These are phyloP conservation scores for Caryopteris hybrid DNA, from an alignment of 305 asterid genomes.

Conservation along the genomic window DNA sequence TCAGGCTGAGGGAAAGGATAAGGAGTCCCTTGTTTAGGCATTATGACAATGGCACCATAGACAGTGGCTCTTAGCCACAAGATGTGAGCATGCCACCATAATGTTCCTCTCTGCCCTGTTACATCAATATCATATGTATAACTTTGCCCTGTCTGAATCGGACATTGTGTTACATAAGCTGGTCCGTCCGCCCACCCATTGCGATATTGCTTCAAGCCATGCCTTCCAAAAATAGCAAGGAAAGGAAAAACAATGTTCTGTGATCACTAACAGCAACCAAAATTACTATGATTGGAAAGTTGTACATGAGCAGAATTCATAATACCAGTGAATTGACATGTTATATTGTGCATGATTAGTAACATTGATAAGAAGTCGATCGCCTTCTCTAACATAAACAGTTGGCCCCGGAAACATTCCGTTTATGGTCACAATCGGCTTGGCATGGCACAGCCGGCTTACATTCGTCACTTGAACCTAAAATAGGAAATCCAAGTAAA, in stretches of 20 bases:
- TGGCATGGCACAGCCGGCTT: conserved; percentile 68
- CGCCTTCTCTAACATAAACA: conserved; percentile 56
- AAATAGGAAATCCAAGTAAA: background rate
- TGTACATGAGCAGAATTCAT: background rate
- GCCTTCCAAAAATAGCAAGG: conserved; percentile 31
- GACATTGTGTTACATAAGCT: conserved; percentile 72
- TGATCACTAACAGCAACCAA: background rate
- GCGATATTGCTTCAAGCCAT: conserved; percentile 63
- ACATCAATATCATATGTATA: conserved; percentile 50
- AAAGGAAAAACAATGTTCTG: background rate
- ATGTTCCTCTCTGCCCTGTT: conserved; percentile 64
- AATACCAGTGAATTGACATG: conserved; percentile 68
- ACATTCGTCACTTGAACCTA: conserved; percentile 58
- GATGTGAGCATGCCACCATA: conserved; percentile 82
- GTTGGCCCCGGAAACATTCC: conserved; percentile 77
- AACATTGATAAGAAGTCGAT: conserved; percentile 51
- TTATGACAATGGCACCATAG: conserved; percentile 60
- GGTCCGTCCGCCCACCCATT: conserved; percentile 86
- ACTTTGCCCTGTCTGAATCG: conserved; percentile 51
- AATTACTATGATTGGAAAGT: too few relatives aligned
- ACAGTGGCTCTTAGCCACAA: conserved; percentile 79
- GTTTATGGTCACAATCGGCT: conserved; percentile 58
- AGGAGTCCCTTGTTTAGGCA: conserved; percentile 58
- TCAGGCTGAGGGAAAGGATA: conserved; percentile 65
- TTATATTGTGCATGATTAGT: conserved; percentile 62